phyloP scores from a whole-genome alignment of 805 yeast species.

The Yarrowia sp. region DNA sequence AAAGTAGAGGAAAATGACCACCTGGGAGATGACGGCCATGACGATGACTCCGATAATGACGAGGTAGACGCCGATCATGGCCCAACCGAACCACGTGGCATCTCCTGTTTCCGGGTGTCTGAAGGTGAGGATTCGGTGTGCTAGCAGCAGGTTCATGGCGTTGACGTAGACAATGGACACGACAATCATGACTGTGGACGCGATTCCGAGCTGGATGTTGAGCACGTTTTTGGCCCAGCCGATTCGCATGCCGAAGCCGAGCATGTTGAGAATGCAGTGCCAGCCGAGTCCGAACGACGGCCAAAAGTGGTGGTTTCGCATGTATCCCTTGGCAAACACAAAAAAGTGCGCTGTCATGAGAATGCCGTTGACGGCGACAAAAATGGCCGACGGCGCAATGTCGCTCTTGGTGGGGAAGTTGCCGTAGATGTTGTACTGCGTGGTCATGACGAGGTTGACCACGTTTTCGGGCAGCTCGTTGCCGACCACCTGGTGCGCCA shows the following conservation, averaged over 20 bases:
- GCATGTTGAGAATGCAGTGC: constrained; percentile 59
- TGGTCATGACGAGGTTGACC: constrained; percentile 34
- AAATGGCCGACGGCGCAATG: constrained; percentile 65
- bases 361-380: constrained; percentile 60
- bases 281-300: constrained; percentile 60
- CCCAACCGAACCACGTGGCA: constrained; percentile 52
- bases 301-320: constrained; percentile 60
- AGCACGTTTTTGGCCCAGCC: constrained; percentile 65
- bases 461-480: constrained; percentile 11
- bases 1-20: constrained; percentile 66
- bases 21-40: constrained; percentile 73
- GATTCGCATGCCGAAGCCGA: constrained; percentile 67
- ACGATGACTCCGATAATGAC: constrained; percentile 64
- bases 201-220: constrained; percentile 58
- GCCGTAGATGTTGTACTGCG: constrained; percentile 59
- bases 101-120: constrained; percentile 76
- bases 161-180: constrained; percentile 66
- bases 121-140: constrained; percentile 79
- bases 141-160: constrained; percentile 66
- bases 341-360: constrained; percentile 56
- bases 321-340: constrained; percentile 51
- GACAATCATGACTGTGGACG: constrained; percentile 62
- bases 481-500: constrained; percentile 34
- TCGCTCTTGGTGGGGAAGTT: constrained; percentile 63
- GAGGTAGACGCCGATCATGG: constrained; percentile 59